phyloP scores from a whole-genome alignment of 139 green algal species.

The Klebsormidium nitens region DNA sequence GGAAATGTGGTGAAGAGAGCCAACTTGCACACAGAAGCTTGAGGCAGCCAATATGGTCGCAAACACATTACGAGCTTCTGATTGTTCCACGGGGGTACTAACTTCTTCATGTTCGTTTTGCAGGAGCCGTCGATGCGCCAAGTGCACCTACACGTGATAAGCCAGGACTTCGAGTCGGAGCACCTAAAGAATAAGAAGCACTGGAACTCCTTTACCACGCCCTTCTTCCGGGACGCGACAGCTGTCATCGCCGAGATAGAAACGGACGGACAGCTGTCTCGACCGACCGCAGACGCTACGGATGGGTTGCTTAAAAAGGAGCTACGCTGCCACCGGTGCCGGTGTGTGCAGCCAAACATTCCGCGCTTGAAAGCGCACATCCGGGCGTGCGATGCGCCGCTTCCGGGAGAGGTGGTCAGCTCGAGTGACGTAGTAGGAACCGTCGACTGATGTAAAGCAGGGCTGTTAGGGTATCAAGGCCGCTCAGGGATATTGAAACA shows the following conservation, averaged over 20 bases:
- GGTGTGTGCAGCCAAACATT: slow-evolving; percentile 45
- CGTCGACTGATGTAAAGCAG: too few relatives aligned
- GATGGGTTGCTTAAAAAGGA: slow-evolving; percentile 50
- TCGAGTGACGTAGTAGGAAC: too few relatives aligned
- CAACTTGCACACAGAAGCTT: too few relatives aligned
- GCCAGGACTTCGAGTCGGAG: slow-evolving; percentile 50
- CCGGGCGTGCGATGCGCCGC: slow-evolving; percentile 8
- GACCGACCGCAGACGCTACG: slow-evolving; percentile 40
- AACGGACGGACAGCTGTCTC: slow-evolving; percentile 30
- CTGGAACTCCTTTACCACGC: slow-evolving; percentile 70
- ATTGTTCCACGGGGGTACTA: too few relatives aligned
- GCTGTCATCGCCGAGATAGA: slow-evolving; percentile 19
- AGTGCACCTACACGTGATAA: slow-evolving; percentile 83
- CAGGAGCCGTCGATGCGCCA: slow-evolving; percentile 69
- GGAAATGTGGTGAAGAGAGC: too few relatives aligned
- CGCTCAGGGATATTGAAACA: too few relatives aligned
- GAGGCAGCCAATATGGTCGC: too few relatives aligned
- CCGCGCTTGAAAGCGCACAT: slow-evolving; percentile 71
- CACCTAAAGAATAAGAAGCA: slow-evolving; percentile 78
- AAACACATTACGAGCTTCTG: too few relatives aligned
- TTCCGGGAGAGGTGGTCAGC: slow-evolving; percentile 4
- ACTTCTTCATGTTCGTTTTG: too few relatives aligned
- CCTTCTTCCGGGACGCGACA: slow-evolving; percentile 52
- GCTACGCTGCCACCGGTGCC: slow-evolving; percentile 63
- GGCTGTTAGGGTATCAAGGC: too few relatives aligned